These are phyloP conservation scores for Decorospora gaudefroyi DNA, from an alignment of 2,329 filamentous ascomycete species.

Conservation along the genomic window DNA sequence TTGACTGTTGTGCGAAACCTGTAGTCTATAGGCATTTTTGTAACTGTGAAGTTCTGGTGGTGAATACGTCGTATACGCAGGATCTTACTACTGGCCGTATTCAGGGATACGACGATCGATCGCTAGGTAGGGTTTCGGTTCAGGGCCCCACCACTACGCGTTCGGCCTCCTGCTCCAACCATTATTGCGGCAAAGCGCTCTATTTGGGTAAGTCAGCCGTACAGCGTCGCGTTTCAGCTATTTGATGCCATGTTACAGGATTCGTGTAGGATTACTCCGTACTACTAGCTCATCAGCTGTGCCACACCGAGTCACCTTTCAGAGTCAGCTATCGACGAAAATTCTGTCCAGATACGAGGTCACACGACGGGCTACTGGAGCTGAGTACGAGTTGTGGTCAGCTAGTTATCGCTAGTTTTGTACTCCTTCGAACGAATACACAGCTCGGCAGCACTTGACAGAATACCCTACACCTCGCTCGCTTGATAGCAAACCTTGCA, in stretches of 20 bases:
- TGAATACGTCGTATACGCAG: slow-evolving; percentile 15
- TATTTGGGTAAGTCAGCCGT: slow-evolving; percentile 22
- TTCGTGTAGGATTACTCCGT: slow-evolving; percentile 22
- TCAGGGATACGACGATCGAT: slow-evolving; percentile 11
- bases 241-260: slow-evolving; percentile 20
- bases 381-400: too few relatives aligned
- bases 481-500: slow-evolving; percentile 13
- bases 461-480: slow-evolving; percentile 10
- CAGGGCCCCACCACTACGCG: slow-evolving; percentile 10
- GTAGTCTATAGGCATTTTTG: too few relatives aligned
- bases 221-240: slow-evolving; percentile 20
- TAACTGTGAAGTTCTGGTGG: slow-evolving; percentile 12
- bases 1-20: too few relatives aligned
- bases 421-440: slow-evolving; percentile 12
- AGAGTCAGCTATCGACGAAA: too few relatives aligned
- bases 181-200: slow-evolving; percentile 10
- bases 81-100: slow-evolving; percentile 14
- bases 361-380: neutral
- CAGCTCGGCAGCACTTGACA: slow-evolving; percentile 17
- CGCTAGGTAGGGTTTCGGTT: slow-evolving; percentile 8
- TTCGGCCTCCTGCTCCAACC: too few relatives aligned
- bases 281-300: slow-evolving; percentile 14
- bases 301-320: slow-evolving; percentile 4
- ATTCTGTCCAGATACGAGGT: too few relatives aligned
- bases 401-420: too few relatives aligned